Evolutionary conservation across 257 asterid species (phyloP).

Genomic region (Forsythia suspensa): DNA sequence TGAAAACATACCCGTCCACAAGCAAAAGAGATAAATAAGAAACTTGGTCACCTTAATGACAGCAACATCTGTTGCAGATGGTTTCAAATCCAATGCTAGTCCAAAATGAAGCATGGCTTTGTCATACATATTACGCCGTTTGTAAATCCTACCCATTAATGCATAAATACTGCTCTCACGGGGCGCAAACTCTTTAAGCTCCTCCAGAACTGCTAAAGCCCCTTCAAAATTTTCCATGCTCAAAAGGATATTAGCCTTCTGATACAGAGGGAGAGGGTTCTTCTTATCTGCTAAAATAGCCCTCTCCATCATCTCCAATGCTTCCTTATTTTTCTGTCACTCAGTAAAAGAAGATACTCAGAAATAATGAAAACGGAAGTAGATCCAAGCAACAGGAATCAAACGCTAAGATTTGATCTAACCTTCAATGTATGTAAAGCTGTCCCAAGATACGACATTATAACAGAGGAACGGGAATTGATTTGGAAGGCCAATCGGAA

Average conservation of each 20-base stretch:
- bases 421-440: slow-evolving; percentile 89
- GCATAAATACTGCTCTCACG: slow-evolving; percentile 92
- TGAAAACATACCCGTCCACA: neutral
- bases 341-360: slow-evolving; percentile 5
- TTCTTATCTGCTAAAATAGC: slow-evolving; percentile 92
- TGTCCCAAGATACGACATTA: slow-evolving; percentile 93
- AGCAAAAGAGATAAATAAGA: neutral
- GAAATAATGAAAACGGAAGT: slow-evolving; percentile 13
- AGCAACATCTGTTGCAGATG: slow-evolving; percentile 95
- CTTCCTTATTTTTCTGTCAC: slow-evolving; percentile 70
- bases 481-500: slow-evolving; percentile 85
- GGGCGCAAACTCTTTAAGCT: slow-evolving; percentile 90
- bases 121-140: slow-evolving; percentile 63
- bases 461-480: slow-evolving; percentile 86
- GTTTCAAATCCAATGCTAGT: slow-evolving; percentile 89
- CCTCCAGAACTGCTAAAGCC: slow-evolving; percentile 91
- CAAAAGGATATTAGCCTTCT: slow-evolving; percentile 88
- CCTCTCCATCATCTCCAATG: slow-evolving; percentile 83
- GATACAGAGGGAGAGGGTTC: slow-evolving; percentile 93
- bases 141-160: slow-evolving; percentile 90
- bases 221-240: slow-evolving; percentile 81
- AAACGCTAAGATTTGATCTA: slow-evolving; percentile 10
- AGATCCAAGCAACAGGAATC: slow-evolving; percentile 11
- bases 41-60: slow-evolving; percentile 66
- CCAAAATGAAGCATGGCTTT: slow-evolving; percentile 97